Base-by-base conservation (phyloP, 2,329 filamentous ascomycete genomes). In the Nemania sp. region DNA sequence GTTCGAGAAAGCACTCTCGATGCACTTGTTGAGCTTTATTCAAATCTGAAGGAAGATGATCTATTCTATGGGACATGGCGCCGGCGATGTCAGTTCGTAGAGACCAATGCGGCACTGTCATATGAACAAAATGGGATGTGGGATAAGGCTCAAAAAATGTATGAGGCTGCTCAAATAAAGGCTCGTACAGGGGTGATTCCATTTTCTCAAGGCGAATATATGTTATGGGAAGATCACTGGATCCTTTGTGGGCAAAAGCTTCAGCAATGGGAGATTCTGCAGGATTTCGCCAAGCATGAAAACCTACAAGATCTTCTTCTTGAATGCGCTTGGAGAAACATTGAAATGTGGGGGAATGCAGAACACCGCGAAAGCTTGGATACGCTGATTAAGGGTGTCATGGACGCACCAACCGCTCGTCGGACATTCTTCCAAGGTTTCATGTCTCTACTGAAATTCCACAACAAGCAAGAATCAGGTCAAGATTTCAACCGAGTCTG, bases 151-250 rank as follows among this genome's bases (percentile, higher is more conserved):
- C 95, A 99, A 74, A 89, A 90, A 67, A 88, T 97, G 76, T 99
- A 97, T 71, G 94, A 99, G 72, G 88, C 88, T 51, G 94, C 95
- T 0, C 95, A 99, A 72, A 91, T 99, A 70, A 99, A 97, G 72
- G 94, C 95, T 39, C 85, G 95, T 41, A 97, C 93, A 0, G 94
- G 92, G 46, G 90, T 93, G n/a, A 85, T 97, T 57, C 93, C 94
- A 0, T 97, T 97, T 72, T 96, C 93, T 1, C 90, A 95, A 65
- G 91, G 88, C 26, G 94, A 99, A 72, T 99, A 99, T 73, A 97
- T 96, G 83, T 82, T 99, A 1, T 99, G 94, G 94, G 94, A 99
- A 73, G 94, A 99, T 68, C 95, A 99, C 65, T 99, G 94, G 94
- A 87, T 99, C 36, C 81, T 97, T 44, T 99, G 94, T 70, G 94